Conservation (phyloP, 257 asterid species). For the Ophiorrhiza pumila region DNA sequence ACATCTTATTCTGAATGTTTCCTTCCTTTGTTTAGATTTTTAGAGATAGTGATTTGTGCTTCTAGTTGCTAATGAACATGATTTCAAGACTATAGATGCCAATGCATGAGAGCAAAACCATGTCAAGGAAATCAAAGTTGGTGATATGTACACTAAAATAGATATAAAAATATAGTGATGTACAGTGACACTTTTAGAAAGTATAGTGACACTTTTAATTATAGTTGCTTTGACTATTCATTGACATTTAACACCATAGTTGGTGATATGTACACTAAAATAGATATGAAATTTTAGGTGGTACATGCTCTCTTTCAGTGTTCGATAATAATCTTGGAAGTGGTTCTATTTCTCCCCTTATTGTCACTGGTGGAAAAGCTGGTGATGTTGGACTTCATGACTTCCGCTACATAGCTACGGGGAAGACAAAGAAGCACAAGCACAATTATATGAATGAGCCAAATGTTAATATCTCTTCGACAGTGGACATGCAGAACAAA, state of each 20-base stretch:
- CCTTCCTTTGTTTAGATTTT: background rate
- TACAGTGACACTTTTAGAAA: too few relatives aligned
- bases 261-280: background rate
- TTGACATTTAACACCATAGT: background rate
- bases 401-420: slow-evolving; percentile 97
- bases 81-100: background rate
- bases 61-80: background rate
- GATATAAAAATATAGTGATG: slow-evolving; percentile 32
- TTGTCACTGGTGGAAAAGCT: slow-evolving; percentile 87
- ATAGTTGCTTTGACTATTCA: background rate
- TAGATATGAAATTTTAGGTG: slow-evolving; percentile 48
- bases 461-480: slow-evolving; percentile 47
- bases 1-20: background rate
- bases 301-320: slow-evolving; percentile 82
- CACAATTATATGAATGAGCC: slow-evolving; percentile 61
- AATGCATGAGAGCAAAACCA: background rate
- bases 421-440: slow-evolving; percentile 84
- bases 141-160: background rate
- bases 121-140: background rate
- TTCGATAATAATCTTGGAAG: slow-evolving; percentile 93
- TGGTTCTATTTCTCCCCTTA: slow-evolving; percentile 89
- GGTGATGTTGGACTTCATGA: slow-evolving; percentile 99
- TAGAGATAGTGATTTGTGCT: background rate
- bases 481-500: slow-evolving; percentile 62
- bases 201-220: too few relatives aligned